These are phyloP conservation scores for Hemerocallis citrina DNA, from an alignment of 106 monocot species.

Conservation along the genomic window DNA sequence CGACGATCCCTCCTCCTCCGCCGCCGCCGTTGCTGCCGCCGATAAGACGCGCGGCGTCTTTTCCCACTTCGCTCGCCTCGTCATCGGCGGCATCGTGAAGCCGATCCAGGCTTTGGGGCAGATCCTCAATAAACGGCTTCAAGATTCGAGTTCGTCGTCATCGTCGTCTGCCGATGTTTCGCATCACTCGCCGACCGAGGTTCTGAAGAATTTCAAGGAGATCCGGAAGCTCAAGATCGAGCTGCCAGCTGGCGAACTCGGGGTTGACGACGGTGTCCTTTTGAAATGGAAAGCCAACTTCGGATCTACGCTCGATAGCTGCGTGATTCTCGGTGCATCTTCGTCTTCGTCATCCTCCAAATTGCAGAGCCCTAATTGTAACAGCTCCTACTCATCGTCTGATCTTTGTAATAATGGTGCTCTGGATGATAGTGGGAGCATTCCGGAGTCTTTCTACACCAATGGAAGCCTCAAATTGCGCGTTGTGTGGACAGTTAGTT, in stretches of 20 bases:
- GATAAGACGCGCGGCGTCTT: constrained; percentile 39
- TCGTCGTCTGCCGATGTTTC: constrained; percentile 26
- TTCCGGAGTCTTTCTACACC: constrained; percentile 61
- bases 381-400: background rate
- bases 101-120: constrained; percentile 41
- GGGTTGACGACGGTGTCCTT: constrained; percentile 39
- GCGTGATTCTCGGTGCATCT: constrained; percentile 61
- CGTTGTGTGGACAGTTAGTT: constrained; percentile 89
- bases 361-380: background rate
- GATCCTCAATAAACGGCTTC: constrained; percentile 19
- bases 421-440: constrained; percentile 32
- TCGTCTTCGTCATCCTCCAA: constrained; percentile 13
- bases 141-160: background rate
- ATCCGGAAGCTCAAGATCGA: constrained; percentile 48
- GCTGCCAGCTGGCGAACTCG: constrained; percentile 53
- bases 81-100: constrained; percentile 35
- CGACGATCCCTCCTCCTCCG: constrained; percentile 25
- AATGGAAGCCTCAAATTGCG: constrained; percentile 65
- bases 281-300: constrained; percentile 67
- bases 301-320: constrained; percentile 56
- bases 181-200: constrained; percentile 66
- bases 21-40: constrained; percentile 1
- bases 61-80: constrained; percentile 31
- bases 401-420: background rate
- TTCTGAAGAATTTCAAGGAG: constrained; percentile 54